These are phyloP conservation scores for Xylariaceae sp. DNA, from an alignment of 2,329 filamentous ascomycete species.

Conservation along the genomic window DNA sequence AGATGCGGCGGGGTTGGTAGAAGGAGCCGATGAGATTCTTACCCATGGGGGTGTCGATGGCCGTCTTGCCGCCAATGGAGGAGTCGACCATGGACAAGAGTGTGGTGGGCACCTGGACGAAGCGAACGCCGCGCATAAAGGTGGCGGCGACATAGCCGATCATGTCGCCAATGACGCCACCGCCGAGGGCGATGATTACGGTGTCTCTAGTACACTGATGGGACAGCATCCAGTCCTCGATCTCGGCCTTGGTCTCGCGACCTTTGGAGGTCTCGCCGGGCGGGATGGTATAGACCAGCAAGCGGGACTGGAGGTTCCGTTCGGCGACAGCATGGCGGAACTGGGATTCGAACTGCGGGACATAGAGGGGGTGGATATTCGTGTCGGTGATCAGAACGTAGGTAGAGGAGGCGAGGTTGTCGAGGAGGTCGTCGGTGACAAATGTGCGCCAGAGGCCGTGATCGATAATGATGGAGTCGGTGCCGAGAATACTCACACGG, in stretches of 20 bases:
- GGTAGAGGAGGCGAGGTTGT: conserved; percentile 80
- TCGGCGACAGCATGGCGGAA: conserved; percentile 60
- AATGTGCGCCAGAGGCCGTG: conserved; percentile 88
- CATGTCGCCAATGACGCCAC: conserved; percentile 97
- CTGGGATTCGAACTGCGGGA: conserved; percentile 73
- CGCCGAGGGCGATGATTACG: conserved; percentile 91
- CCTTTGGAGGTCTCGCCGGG: conserved; percentile 95
- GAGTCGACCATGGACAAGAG: conserved; percentile 98
- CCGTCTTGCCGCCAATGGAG: conserved; percentile 97
- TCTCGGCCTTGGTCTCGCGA: conserved; percentile 89
- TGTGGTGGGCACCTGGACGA: conserved; percentile 95
- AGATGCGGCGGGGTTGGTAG: conserved; percentile 94
- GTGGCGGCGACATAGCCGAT: conserved; percentile 97
- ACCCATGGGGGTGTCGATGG: conserved; percentile 93
- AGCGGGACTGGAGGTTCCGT: conserved; percentile 61
- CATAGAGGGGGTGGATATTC: conserved; percentile 83
- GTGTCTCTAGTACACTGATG: conserved; percentile 94
- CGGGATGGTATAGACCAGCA: conserved; percentile 85
- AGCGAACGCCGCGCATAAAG: conserved; percentile 96
- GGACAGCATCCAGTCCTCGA: conserved; percentile 96
- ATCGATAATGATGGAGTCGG: conserved; percentile 89
- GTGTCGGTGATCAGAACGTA: conserved; percentile 98
- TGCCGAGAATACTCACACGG: conserved; percentile 81
- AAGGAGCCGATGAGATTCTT: conserved; percentile 97
- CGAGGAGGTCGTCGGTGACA: conserved; percentile 80